Conservation (phyloP, 805 yeast species). For the Kodamaea hsintzibuensis region DNA sequence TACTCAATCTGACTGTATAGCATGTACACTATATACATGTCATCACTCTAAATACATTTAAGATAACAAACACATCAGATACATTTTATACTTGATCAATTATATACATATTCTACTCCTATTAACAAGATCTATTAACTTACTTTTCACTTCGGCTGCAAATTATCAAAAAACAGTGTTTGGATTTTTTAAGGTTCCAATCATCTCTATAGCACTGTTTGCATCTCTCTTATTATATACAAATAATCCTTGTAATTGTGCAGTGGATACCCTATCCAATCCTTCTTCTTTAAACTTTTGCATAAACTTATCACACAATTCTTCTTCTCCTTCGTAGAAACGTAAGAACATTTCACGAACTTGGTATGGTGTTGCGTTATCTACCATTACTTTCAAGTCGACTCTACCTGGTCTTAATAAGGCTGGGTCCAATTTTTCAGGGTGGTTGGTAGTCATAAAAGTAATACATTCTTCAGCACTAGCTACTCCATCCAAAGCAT, state of each 20-base stretch:
- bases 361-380: conserved; percentile 85
- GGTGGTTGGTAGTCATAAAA: conserved; percentile 98
- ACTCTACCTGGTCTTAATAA: conserved; percentile 92
- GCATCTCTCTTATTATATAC: conserved; percentile 89
- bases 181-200: conserved; percentile 44
- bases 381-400: conserved; percentile 78
- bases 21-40: too few relatives aligned
- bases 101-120: conserved; percentile 5
- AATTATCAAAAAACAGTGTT: conserved; percentile 17
- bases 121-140: neutral
- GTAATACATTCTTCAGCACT: conserved; percentile 96
- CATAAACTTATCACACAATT: conserved; percentile 54
- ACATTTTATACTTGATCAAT: neutral
- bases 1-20: too few relatives aligned
- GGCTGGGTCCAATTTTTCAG: conserved; percentile 91
- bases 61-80: too few relatives aligned
- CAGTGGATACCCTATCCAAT: conserved; percentile 68
- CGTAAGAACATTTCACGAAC: conserved; percentile 81
- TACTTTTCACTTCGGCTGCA: neutral
- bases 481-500: conserved; percentile 96
- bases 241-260: conserved; percentile 93
- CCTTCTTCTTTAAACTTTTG: conserved; percentile 47
- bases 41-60: too few relatives aligned
- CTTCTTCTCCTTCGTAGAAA: conserved; percentile 69
- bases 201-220: conserved; percentile 67